Base-by-base conservation (phyloP, 1,139 yeast species). In the Geotrichum australiense region DNA sequence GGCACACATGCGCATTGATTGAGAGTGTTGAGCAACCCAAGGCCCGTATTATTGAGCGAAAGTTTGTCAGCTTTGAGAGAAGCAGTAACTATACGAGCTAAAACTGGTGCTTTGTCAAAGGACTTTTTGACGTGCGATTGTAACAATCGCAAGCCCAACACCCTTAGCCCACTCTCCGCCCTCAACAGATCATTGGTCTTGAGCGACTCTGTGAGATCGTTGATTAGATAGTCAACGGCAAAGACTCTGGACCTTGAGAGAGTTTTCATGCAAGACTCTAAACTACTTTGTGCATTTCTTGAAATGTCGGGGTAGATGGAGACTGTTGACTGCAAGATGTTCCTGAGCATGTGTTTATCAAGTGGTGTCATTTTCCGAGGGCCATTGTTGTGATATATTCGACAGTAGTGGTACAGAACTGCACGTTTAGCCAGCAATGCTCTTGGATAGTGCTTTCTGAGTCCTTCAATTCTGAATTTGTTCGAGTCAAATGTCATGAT, bases 391-490 rank as follows among this genome's bases (percentile, higher is more conserved):
- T 84, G 71, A 2, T 77, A 70, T 20, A 83, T 74, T 51, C 97
- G 72, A 48, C 82, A 78, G 57, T 77, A 76, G 53, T 91, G 96
- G 51, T 80, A 82, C 11, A 80, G 66, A 47, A 80, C 82, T n/a
- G 86, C 69, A 48, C 95, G 71, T 0, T 86, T 74, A 1, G 86
- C 94, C 33, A 87, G 59, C 1, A 86, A 74, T 4, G 85, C 71
- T 57, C 96, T 75, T 0, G 97, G 87, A 50, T 70, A 82, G 1
- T 94, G 91, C 48, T 82, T 80, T 15, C 77, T 68, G 15, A 79
- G 51, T 20, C 77, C 76, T 0, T 73, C 64, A 3, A 73, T 53
- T 20, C 69, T 56, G 53, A 70, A 77, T 24, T 67, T 66, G 37
- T 69, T 68, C 29, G 68, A 70, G 48, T 74, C 65, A 48, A 67